These are phyloP conservation scores for Acanthamoeba royreba DNA, from an alignment of 208 protist genomes.

Conservation along the genomic window DNA sequence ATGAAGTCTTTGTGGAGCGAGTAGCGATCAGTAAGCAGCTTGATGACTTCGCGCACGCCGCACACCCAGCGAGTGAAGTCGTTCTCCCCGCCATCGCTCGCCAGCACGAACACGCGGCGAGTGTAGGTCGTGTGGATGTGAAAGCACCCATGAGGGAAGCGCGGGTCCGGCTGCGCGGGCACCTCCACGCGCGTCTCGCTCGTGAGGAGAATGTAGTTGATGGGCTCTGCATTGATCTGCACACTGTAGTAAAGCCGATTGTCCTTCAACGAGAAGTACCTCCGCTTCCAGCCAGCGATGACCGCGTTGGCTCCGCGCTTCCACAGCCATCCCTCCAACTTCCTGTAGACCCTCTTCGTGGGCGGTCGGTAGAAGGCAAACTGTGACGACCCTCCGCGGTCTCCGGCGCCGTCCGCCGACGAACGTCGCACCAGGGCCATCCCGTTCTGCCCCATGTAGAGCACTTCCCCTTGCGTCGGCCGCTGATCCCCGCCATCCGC, in stretches of 20 bases:
- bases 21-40: neutral
- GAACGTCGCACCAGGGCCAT: too few relatives aligned
- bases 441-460: too few relatives aligned
- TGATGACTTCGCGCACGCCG: neutral
- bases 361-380: neutral
- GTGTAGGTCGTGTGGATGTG: neutral
- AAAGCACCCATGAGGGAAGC: constrained; percentile 2
- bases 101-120: neutral
- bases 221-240: neutral
- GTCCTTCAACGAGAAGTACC: neutral
- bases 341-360: neutral
- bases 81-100: neutral
- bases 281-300: neutral
- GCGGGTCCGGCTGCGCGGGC: neutral
- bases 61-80: neutral
- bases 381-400: too few relatives aligned
- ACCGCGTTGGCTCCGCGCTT: neutral
- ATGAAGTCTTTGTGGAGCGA: constrained; percentile 30
- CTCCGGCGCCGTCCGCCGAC: too few relatives aligned
- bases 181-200: neutral
- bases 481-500: too few relatives aligned
- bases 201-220: constrained; percentile 35
- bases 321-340: constrained; percentile 1
- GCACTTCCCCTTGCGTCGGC: too few relatives aligned
- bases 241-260: constrained; percentile 22